phyloP scores from a whole-genome alignment of 2,329 filamentous ascomycete species.

The Dothideomycetes sp. region DNA sequence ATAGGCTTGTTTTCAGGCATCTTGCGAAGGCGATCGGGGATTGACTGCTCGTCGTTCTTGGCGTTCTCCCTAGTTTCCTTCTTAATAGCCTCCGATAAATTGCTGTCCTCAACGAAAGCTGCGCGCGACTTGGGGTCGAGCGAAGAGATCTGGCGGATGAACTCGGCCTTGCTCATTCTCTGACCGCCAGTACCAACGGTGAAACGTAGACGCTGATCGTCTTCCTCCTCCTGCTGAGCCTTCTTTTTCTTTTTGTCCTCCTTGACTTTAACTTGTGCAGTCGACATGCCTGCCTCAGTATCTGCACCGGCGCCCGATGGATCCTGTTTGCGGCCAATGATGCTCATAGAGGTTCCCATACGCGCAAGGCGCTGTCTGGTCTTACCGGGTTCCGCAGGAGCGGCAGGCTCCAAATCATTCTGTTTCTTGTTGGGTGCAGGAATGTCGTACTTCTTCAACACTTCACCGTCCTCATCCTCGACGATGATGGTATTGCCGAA shows the following conservation, averaged over 20 bases:
- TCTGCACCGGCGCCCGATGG: slow-evolving; percentile 12
- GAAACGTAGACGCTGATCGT: slow-evolving; percentile 66
- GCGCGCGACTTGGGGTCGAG: slow-evolving; percentile 58
- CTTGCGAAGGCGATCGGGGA: slow-evolving; percentile 21
- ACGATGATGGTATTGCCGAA: slow-evolving; percentile 86
- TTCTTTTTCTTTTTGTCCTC: slow-evolving; percentile 16
- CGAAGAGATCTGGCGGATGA: slow-evolving; percentile 63
- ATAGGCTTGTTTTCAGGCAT: slow-evolving; percentile 19
- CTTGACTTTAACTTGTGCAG: too few species aligned
- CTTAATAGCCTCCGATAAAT: slow-evolving; percentile 40
- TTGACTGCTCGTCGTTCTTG: not conserved
- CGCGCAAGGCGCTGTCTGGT: slow-evolving; percentile 37
- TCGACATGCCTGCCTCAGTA: slow-evolving; percentile 24
- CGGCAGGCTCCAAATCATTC: slow-evolving; percentile 22
- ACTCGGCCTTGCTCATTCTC: slow-evolving; percentile 72
- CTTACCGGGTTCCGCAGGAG: slow-evolving; percentile 18
- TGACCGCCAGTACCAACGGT: slow-evolving; percentile 64
- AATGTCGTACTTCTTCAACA: slow-evolving; percentile 75
- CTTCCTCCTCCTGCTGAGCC: slow-evolving; percentile 38
- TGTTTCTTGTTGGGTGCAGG: slow-evolving; percentile 43
- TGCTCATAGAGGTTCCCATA: slow-evolving; percentile 48
- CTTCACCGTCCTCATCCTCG: slow-evolving; percentile 77
- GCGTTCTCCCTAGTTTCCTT: slow-evolving; percentile 36
- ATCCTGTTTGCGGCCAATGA: slow-evolving; percentile 26
- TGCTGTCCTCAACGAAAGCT: slow-evolving; percentile 38